A percentile compares a stretch with the other conserved stretches of the same genome.
Evolutionary conservation across 306 rosid species (phyloP).

Genomic region (Trifolium fragiferum): DNA sequence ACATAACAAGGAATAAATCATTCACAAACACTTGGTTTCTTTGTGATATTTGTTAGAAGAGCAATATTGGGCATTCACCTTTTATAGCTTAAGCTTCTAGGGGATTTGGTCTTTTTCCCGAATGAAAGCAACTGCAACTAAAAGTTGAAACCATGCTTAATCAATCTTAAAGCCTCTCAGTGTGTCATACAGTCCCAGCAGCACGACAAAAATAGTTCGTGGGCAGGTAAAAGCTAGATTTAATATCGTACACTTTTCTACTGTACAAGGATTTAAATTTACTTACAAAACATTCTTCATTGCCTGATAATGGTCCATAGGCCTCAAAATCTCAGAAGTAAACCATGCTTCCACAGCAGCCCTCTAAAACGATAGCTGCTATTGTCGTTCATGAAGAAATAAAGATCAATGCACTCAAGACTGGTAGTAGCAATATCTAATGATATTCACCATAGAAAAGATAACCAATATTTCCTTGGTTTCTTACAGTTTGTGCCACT

Average conservation of each 20-base stretch:
- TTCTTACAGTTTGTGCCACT: slow-evolving; percentile 12
- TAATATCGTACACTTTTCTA: slow-evolving; percentile 8
- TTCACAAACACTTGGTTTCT: slow-evolving; percentile 1
- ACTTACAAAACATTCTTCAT: slow-evolving; percentile 23
- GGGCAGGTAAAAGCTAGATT: background rate
- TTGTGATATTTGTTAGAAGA: background rate
- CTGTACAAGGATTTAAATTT: slow-evolving; percentile 12
- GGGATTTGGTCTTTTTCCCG: slow-evolving; percentile 16
- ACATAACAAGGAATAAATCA: slow-evolving; percentile 10
- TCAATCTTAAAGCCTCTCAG: background rate
- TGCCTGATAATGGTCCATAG: background rate
- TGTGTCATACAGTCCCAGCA: background rate
- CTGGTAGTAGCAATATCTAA: slow-evolving; percentile 10
- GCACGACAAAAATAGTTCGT: background rate
- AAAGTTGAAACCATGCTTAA: background rate
- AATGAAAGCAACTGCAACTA: background rate
- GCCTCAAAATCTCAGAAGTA: slow-evolving; percentile 31
- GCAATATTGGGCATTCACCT: background rate
- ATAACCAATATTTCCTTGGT: slow-evolving; percentile 12
- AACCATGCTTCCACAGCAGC: slow-evolving; percentile 17
- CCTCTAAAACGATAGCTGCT: slow-evolving; percentile 17
- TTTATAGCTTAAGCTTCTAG: background rate
- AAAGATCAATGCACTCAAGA: slow-evolving; percentile 1
- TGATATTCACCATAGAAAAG: slow-evolving; percentile 22
- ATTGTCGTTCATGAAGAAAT: slow-evolving; percentile 1